Conservation (phyloP, 2,329 filamentous ascomycete genomes). For the Fusarium oxysporum region DNA sequence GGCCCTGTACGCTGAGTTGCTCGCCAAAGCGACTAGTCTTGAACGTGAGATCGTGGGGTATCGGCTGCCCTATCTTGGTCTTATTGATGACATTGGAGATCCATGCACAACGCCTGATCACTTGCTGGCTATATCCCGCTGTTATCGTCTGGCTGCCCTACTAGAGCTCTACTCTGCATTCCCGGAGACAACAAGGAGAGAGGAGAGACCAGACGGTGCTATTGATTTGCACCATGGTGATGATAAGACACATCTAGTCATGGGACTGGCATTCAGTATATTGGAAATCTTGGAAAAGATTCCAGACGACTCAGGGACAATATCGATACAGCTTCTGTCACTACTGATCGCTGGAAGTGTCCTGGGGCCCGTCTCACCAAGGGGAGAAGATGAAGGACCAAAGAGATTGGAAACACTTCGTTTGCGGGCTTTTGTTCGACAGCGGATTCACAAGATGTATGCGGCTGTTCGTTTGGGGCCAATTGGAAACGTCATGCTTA, state of each 20-base stretch:
- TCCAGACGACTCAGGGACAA: constrained; percentile 13
- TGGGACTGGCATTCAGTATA: not conserved
- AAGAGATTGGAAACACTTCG: not conserved
- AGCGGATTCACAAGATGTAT: not conserved
- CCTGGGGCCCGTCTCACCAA: not conserved
- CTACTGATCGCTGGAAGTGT: constrained; percentile 23
- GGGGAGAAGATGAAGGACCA: not conserved
- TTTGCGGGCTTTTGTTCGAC: constrained; percentile 14
- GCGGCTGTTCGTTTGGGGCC: constrained; percentile 13
- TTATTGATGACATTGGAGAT: constrained; percentile 22
- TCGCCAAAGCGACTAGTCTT: constrained; percentile 1
- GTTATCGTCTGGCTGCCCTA: constrained; percentile 17
- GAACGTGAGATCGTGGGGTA: not conserved
- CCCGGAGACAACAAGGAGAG: constrained; percentile 1
- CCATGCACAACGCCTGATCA: constrained; percentile 5
- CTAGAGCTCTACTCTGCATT: constrained; percentile 22
- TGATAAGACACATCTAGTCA: not conserved
- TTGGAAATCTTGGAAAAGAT: constrained; percentile 6
- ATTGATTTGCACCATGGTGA: not conserved
- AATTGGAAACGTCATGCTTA: not conserved
- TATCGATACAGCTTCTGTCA: constrained; percentile 15
- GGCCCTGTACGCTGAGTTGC: not conserved
- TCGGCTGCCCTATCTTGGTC: constrained; percentile 1
- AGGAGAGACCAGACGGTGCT: not conserved
- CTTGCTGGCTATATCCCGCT: constrained; percentile 1